These are phyloP conservation scores for Diaporthe sp. DNA, from an alignment of 2,329 filamentous ascomycete species.

Conservation along the genomic window DNA sequence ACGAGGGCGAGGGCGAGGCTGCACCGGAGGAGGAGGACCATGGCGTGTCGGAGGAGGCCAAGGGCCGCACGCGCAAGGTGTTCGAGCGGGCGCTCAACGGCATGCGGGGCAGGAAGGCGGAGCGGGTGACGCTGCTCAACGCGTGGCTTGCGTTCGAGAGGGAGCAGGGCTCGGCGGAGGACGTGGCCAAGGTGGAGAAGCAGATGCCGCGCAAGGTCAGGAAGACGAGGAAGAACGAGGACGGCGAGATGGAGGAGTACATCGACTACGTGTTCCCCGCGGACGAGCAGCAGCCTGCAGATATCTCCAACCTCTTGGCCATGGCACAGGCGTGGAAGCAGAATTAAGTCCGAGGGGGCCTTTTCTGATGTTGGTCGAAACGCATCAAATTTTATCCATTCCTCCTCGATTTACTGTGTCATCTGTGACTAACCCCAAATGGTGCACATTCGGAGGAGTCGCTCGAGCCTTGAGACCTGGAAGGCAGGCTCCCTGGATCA, in stretches of 20 bases:
- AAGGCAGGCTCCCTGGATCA: neutral
- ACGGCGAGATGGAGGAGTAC: slow-evolving; percentile 96
- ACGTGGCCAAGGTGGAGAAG: slow-evolving; percentile 85
- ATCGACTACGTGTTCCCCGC: slow-evolving; percentile 97
- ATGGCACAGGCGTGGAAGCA: slow-evolving; percentile 92
- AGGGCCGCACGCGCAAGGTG: slow-evolving; percentile 81
- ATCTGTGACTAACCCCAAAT: neutral
- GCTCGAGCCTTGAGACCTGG: neutral
- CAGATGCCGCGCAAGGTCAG: slow-evolving; percentile 96
- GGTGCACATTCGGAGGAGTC: neutral
- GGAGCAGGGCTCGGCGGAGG: slow-evolving; percentile 79
- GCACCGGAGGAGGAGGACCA: slow-evolving; percentile 72
- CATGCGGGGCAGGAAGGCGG: slow-evolving; percentile 92
- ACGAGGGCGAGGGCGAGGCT: slow-evolving; percentile 68
- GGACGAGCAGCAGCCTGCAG: slow-evolving; percentile 88
- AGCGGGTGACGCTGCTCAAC: slow-evolving; percentile 90
- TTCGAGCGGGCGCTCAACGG: slow-evolving; percentile 87
- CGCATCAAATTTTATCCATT: neutral
- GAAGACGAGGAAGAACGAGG: slow-evolving; percentile 90
- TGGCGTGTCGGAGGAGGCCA: slow-evolving; percentile 84
- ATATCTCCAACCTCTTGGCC: slow-evolving; percentile 84
- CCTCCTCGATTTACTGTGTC: neutral
- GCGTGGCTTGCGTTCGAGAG: slow-evolving; percentile 94
- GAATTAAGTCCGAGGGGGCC: slow-evolving; percentile 43
- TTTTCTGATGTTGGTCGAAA: neutral